Evolutionary conservation across 2,329 filamentous ascomycete species (phyloP).

Genomic region (Trichoderma atroviride): DNA sequence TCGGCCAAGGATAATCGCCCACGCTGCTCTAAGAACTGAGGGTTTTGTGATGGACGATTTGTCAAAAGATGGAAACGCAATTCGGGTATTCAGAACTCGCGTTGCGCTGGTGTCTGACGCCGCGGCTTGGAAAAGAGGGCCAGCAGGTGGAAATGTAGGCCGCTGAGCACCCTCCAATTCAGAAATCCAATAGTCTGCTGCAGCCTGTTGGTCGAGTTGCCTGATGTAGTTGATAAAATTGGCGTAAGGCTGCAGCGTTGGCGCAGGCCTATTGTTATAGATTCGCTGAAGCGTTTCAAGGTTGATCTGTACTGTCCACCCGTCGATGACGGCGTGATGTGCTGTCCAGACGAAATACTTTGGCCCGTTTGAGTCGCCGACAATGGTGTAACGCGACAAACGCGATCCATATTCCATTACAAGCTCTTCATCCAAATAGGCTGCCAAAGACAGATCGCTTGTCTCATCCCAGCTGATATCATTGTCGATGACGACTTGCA

Average conservation of each 20-base stretch:
- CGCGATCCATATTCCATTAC: constrained; percentile 18
- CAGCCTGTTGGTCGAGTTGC: background rate
- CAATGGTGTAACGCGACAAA: constrained; percentile 19
- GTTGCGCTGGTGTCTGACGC: background rate
- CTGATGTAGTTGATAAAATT: constrained; percentile 26
- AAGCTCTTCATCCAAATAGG: background rate
- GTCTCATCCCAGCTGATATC: constrained; percentile 12
- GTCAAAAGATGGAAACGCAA: background rate
- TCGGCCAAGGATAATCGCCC: constrained; percentile 32
- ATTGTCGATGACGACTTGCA: constrained; percentile 26
- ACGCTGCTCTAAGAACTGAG: constrained; percentile 32
- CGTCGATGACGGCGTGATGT: constrained; percentile 34
- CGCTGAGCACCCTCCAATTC: constrained; percentile 11
- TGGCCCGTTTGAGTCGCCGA: background rate
- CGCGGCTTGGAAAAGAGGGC: background rate
- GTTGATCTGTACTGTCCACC: constrained; percentile 28
- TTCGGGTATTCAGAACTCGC: background rate
- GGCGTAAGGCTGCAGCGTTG: constrained; percentile 19
- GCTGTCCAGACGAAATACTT: constrained; percentile 30
- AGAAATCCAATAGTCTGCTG: background rate
- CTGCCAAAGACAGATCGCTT: background rate
- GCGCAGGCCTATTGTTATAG: constrained; percentile 10
- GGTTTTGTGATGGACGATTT: constrained; percentile 27
- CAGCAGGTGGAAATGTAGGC: constrained; percentile 13
- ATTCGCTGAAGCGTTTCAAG: background rate